Base-by-base conservation (phyloP, 805 yeast genomes). In the Saccharomycopsis sp. region DNA sequence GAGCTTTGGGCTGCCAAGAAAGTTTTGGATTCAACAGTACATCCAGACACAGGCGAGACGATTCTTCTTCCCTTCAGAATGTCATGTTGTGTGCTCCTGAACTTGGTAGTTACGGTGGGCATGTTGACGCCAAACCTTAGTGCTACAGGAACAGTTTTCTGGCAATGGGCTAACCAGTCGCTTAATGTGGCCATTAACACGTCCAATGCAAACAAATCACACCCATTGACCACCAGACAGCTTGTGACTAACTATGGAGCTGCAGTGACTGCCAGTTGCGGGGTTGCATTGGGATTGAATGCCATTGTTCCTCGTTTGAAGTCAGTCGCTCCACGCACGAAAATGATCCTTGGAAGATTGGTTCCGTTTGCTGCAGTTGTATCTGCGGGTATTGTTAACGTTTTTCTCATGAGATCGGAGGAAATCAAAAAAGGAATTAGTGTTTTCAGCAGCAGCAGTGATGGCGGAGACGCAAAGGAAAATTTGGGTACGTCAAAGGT, bases 351-450 rank as follows among this genome's bases (percentile, higher is more conserved):
- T 58, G 86, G 92, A 49, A 85, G 99, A 64, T 78, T 94, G 58
- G 96, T 94, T 12, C 99, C 99, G 3, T 94, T 94, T 75, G 98
- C 98, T 0, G 99, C 99, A 1, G 99, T 94, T 41, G 97, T 92
- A 0, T 85, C 94, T 56, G 99, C 99, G 1, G 98, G 99, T 69
- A 78, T 94, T 38, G 96, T 91, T 47, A 94, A 94, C 65, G 97
- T 94, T n/a, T 90, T 89, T 67, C 79, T 96, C 61, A 94, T 94
- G 99, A 84, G 99, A 75, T 83, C 93, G 58, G 96, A 92, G 72
- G 99, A 94, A 73, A 85, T 94, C 68, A 84, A 83, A 65, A 87
- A 86, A 68, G 96, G 96, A 65, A 89, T 89, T 57, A 73, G 83
- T 47, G 94, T 88, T 0, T 44, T 17, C 22, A 47, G 56, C 14